A percentile compares a stretch with the other conserved stretches of the same genome.
Conservation (phyloP, 225 moss, liverwort and hornwort genomes). For the Bryum argenteum region DNA sequence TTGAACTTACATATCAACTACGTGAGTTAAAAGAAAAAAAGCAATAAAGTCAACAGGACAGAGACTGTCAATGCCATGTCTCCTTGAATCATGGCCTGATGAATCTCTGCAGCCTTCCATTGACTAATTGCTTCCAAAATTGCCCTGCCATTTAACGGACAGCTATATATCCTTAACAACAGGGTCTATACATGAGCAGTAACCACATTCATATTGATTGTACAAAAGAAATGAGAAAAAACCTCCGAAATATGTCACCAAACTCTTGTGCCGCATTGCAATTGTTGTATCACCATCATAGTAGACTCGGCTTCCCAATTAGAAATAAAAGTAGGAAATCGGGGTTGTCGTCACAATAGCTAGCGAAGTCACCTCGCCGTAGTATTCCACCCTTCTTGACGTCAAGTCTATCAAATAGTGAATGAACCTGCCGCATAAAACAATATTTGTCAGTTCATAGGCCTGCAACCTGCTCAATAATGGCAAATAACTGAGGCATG, state of each 20-base stretch:
- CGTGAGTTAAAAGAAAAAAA: conserved; percentile 15
- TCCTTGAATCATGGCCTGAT: background rate
- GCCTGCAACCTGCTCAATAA: no score
- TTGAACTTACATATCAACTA: conserved; percentile 12
- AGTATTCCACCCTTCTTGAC: conserved; percentile 69
- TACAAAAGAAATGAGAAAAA: conserved; percentile 29
- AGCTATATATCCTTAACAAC: conserved; percentile 15
- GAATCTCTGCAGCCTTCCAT: conserved; percentile 1
- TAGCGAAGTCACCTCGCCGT: conserved; percentile 63
- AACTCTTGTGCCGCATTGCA: conserved; percentile 15
- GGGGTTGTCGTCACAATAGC: conserved; percentile 76
- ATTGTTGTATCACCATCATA: conserved; percentile 29
- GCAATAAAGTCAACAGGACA: background rate
- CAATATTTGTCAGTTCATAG: conserved; percentile 5
- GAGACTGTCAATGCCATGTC: conserved; percentile 5
- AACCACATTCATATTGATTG: conserved; percentile 29
- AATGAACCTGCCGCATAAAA: conserved; percentile 63
- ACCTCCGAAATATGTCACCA: conserved; percentile 26
- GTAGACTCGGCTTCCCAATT: conserved; percentile 73
- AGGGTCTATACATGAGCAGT: conserved; percentile 25
- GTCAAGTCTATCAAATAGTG: conserved; percentile 69
- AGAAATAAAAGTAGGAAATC: conserved; percentile 83
- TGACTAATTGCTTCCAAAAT: conserved; percentile 21
- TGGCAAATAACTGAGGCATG: no score
- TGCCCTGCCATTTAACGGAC: conserved; percentile 5